Evolutionary conservation across 2,329 filamentous ascomycete species (phyloP).

Genomic region (Monilinia polystroma): DNA sequence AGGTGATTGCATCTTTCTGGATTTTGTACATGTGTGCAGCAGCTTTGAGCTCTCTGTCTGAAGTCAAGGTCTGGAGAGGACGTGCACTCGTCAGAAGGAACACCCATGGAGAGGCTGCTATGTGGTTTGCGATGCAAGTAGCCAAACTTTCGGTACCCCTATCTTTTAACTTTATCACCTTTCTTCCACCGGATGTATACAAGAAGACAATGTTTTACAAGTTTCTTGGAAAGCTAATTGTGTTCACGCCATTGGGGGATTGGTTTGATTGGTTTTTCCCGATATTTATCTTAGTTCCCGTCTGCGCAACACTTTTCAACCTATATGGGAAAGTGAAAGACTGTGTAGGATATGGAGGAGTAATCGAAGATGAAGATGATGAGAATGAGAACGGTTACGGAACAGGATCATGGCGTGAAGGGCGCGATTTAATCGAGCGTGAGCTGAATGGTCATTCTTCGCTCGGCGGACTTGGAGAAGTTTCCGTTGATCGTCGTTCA

Average conservation of each 20-base stretch:
- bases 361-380: slow-evolving; percentile 73
- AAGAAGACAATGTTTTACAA: slow-evolving; percentile 78
- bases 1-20: slow-evolving; percentile 82
- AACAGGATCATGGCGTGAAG: slow-evolving; percentile 86
- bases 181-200: slow-evolving; percentile 72
- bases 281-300: slow-evolving; percentile 80
- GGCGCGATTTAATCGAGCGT: slow-evolving; percentile 82
- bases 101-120: slow-evolving; percentile 88
- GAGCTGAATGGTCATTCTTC: slow-evolving; percentile 69
- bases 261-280: slow-evolving; percentile 91
- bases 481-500: slow-evolving; percentile 27
- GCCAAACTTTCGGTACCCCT: slow-evolving; percentile 90
- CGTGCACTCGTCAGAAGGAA: slow-evolving; percentile 85
- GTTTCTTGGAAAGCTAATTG: slow-evolving; percentile 80
- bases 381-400: slow-evolving; percentile 66
- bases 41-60: slow-evolving; percentile 81
- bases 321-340: slow-evolving; percentile 80
- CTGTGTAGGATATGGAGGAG: slow-evolving; percentile 70
- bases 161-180: slow-evolving; percentile 94
- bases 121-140: slow-evolving; percentile 93
- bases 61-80: slow-evolving; percentile 97
- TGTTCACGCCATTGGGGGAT: slow-evolving; percentile 76
- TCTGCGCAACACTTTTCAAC: slow-evolving; percentile 82
- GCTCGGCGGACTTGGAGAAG: slow-evolving; percentile 45
- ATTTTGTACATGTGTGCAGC: slow-evolving; percentile 95